phyloP scores from a whole-genome alignment of 148 eudicot species.

The Talinum fruticosum region DNA sequence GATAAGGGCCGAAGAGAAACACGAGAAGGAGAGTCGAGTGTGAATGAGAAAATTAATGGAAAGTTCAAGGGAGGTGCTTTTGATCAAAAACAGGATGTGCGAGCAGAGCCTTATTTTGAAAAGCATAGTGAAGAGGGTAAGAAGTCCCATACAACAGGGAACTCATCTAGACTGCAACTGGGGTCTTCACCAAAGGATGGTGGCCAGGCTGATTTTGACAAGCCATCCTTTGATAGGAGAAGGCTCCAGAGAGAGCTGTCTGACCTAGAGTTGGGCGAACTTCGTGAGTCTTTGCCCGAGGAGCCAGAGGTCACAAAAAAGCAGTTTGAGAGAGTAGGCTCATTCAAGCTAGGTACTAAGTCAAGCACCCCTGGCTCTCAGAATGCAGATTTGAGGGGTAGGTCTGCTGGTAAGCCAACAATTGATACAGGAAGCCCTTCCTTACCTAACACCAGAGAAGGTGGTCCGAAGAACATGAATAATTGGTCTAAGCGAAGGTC shows the following conservation, averaged over 20 bases:
- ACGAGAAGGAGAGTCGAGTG: slow-evolving; percentile 41
- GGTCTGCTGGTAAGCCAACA: slow-evolving; percentile 37
- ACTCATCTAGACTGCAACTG: slow-evolving; percentile 30
- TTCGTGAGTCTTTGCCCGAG: slow-evolving; percentile 67
- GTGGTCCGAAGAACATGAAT: slow-evolving; percentile 31
- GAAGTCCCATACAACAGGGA: slow-evolving; percentile 34
- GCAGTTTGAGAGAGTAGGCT: slow-evolving; percentile 55
- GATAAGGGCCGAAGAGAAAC: slow-evolving; percentile 35
- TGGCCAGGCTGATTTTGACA: slow-evolving; percentile 28
- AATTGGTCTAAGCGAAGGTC: slow-evolving; percentile 37
- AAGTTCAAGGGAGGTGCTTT: slow-evolving; percentile 33
- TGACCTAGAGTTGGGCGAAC: slow-evolving; percentile 90
- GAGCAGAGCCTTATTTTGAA: slow-evolving; percentile 26
- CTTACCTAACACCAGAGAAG: slow-evolving; percentile 33
- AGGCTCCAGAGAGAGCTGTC: slow-evolving; percentile 72
- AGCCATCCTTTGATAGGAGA: slow-evolving; percentile 38
- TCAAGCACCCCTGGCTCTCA: slow-evolving; percentile 43
- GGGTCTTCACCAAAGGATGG: slow-evolving; percentile 37
- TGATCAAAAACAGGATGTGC: slow-evolving; percentile 34
- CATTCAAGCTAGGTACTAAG: slow-evolving; percentile 57
- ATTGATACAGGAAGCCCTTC: slow-evolving; percentile 38
- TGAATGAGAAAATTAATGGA: slow-evolving; percentile 41
- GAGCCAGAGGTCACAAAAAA: slow-evolving; percentile 43
- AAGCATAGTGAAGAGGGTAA: slow-evolving; percentile 40
- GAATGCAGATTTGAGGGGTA: slow-evolving; percentile 48